phyloP scores from a whole-genome alignment of 139 green algal species.

The Chlamydomonas sphaeroides region DNA sequence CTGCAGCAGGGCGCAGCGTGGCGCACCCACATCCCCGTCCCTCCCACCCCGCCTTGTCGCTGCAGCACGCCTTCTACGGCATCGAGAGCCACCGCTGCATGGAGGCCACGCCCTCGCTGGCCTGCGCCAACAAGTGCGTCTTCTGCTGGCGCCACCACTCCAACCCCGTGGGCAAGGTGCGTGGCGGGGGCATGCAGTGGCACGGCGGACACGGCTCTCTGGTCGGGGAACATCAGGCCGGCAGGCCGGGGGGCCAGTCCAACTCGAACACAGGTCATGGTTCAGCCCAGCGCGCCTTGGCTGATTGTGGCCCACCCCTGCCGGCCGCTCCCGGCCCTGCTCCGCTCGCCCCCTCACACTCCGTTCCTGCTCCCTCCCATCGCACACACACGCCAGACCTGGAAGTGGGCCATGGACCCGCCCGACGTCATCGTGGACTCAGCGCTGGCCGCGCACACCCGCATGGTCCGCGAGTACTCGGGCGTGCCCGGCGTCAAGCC shows the following conservation, averaged over 20 bases:
- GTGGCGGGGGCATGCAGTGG: not conserved
- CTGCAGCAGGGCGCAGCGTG: not conserved
- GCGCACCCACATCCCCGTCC: too few relatives aligned
- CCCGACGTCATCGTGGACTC: conserved; percentile 71
- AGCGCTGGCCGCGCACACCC: conserved; percentile 67
- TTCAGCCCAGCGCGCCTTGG: too few relatives aligned
- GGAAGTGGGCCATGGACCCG: conserved; percentile 84
- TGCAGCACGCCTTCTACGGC: conserved; percentile 85
- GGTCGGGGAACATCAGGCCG: too few relatives aligned
- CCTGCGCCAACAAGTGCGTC: conserved; percentile 89
- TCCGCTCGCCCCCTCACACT: too few relatives aligned
- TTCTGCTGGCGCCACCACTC: conserved; percentile 85
- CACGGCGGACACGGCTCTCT: not conserved
- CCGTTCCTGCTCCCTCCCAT: too few relatives aligned
- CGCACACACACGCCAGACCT: conserved; percentile 65
- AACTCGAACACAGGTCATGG: too few relatives aligned
- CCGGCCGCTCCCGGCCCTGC: too few relatives aligned
- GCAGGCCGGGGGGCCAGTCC: too few relatives aligned
- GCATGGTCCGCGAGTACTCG: conserved; percentile 84
- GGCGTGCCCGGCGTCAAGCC: conserved; percentile 60
- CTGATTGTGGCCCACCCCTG: too few relatives aligned
- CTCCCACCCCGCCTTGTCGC: not conserved
- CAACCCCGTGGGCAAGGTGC: conserved; percentile 44
- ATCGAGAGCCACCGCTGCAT: conserved; percentile 83
- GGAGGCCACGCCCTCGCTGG: conserved; percentile 79